Conservation (phyloP, 2,329 filamentous ascomycete species). For the Diaporthe velutina region DNA sequence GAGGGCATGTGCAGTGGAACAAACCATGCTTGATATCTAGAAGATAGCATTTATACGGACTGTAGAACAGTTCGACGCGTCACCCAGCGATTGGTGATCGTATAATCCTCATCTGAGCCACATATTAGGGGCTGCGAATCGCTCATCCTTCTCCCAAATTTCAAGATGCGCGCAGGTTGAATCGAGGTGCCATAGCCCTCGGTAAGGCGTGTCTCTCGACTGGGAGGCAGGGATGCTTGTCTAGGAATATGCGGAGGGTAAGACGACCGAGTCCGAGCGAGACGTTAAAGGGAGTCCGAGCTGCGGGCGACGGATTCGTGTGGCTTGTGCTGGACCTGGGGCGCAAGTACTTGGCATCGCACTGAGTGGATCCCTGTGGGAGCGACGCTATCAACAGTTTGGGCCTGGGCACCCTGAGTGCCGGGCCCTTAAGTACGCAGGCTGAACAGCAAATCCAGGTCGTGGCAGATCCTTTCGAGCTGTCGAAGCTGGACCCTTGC, state of each 20-base stretch:
- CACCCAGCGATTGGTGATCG: neutral
- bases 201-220: too few species aligned
- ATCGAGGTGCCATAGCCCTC: neutral
- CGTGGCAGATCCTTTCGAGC: neutral
- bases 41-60: neutral
- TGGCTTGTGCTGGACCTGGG: neutral
- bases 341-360: neutral
- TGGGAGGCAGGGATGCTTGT: neutral
- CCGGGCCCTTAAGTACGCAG: too few species aligned
- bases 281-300: neutral
- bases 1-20: neutral
- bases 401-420: neutral
- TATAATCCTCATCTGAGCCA: conserved; percentile 16
- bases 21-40: neutral
- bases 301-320: neutral
- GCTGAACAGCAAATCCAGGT: neutral
- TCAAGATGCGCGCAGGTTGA: neutral
- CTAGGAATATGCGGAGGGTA: too few species aligned
- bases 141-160: neutral
- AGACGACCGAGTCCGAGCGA: neutral
- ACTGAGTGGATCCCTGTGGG: conserved; percentile 12
- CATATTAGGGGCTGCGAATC: neutral
- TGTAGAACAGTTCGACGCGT: accelerated
- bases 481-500: neutral
- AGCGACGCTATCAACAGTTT: conserved; percentile 13